phyloP scores from a whole-genome alignment of 352 stramenopile genomes.

The Globisporangium nagaii region DNA sequence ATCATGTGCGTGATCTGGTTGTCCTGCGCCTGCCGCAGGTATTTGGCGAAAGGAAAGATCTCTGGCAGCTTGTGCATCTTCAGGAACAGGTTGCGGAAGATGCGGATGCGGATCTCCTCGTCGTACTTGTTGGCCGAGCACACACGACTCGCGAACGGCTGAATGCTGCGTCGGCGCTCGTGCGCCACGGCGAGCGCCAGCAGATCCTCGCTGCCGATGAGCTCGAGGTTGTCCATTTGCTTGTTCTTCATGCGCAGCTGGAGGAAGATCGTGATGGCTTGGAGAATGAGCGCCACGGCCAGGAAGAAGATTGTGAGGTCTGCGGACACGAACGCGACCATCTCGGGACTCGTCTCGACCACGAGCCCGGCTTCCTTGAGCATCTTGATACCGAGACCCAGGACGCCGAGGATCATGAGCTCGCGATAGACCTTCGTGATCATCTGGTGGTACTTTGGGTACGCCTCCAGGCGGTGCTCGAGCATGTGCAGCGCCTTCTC shows the following conservation, averaged over 20 bases:
- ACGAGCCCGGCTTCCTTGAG: constrained; percentile 30
- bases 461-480: constrained; percentile 33
- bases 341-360: constrained; percentile 23
- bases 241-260: constrained; percentile 35
- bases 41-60: constrained; percentile 70
- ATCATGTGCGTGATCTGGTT: constrained; percentile 80
- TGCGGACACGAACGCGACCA: constrained; percentile 49
- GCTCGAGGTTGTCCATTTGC: constrained; percentile 27
- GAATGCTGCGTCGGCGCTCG: neutral
- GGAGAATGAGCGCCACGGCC: constrained; percentile 41
- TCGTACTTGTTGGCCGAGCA: constrained; percentile 3
- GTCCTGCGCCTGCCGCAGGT: constrained; percentile 63
- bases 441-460: constrained; percentile 68
- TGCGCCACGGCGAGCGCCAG: neutral
- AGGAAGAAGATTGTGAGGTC: constrained; percentile 57
- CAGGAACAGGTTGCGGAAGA: constrained; percentile 44
- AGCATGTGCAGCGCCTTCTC: constrained; percentile 37
- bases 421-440: constrained; percentile 57
- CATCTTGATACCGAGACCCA: constrained; percentile 51
- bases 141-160: neutral
- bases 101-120: constrained; percentile 12
- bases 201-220: constrained; percentile 44
- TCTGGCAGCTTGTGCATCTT: constrained; percentile 31
- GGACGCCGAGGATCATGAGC: constrained; percentile 54
- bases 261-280: constrained; percentile 45